Conservation (phyloP, 2,329 filamentous ascomycete genomes). For the Aspergillus ochraceoroseus region DNA sequence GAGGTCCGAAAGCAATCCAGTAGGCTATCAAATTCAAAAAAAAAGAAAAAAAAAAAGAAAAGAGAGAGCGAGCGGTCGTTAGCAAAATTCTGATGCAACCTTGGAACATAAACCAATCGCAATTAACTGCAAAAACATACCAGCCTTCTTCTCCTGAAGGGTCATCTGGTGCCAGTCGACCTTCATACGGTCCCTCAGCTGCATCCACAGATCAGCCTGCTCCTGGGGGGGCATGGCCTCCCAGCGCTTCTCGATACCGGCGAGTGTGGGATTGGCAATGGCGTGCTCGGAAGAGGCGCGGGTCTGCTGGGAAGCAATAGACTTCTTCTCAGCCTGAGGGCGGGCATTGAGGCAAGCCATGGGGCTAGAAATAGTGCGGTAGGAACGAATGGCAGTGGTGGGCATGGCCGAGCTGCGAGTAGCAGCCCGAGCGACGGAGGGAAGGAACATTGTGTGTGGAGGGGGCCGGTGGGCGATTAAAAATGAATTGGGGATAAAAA, state of each 20-base stretch:
- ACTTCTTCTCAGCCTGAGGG: slow-evolving; percentile 30
- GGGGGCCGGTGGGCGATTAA: slow-evolving; percentile 25
- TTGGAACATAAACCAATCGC: not conserved
- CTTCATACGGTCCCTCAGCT: slow-evolving; percentile 97
- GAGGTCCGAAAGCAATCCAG: slow-evolving; percentile 96
- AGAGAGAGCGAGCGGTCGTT: slow-evolving; percentile 15
- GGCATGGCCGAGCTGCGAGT: slow-evolving; percentile 41
- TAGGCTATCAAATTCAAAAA: slow-evolving; percentile 61
- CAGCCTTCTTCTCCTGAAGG: slow-evolving; percentile 96
- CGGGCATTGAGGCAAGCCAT: slow-evolving; percentile 38
- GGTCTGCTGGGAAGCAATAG: slow-evolving; percentile 47
- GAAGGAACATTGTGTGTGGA: slow-evolving; percentile 46
- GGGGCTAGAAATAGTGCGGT: slow-evolving; percentile 29
- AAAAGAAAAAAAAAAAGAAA: slow-evolving; percentile 14
- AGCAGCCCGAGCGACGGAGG: slow-evolving; percentile 43
- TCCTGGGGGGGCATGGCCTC: slow-evolving; percentile 96
- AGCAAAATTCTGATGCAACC: slow-evolving; percentile 22
- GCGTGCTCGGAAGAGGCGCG: slow-evolving; percentile 70
- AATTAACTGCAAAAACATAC: slow-evolving; percentile 59
- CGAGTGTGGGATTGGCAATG: slow-evolving; percentile 94
- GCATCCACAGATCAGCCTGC: slow-evolving; percentile 99
- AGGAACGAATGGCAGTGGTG: slow-evolving; percentile 34
- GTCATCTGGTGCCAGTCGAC: slow-evolving; percentile 93
- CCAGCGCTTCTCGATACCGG: slow-evolving; percentile 99
- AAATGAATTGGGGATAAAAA: slow-evolving; percentile 28